Evolutionary conservation across 768 basidiomycete species (phyloP), one percentile per base, ranked within the genome.

Genomic region (Suillus spraguei): DNA sequence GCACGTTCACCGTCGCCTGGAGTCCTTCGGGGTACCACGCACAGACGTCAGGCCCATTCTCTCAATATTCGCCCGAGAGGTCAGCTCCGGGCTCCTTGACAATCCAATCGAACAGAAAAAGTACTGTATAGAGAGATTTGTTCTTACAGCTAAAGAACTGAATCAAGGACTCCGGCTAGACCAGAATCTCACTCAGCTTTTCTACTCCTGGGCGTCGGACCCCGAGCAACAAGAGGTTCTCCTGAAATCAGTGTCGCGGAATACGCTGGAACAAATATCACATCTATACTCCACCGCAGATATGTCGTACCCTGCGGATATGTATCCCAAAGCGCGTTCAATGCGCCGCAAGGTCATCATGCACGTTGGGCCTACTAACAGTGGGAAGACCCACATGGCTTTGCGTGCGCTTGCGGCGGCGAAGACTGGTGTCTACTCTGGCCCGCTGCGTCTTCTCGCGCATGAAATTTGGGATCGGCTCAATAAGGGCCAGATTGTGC

Each of bases 321-420:
- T 77, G 13, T 87, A 72, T 68, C 70, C 78, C 0, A 20, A 60
- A 10, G 87, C 94, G 0, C 87, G 97, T 11, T 69, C 74, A 13
- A 77, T 88, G 66, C 82, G 81, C 20, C 84, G 96, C 22, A 92
- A 89, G 68, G 80, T 99, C 68, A 90, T 96, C 73, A 89, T 99
- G 82, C 97, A 99, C 69, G 94, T 99, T 46, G 97, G 97, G 0
- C 97, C 97, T 0, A 99, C 97, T 28, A 99, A 99, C 75, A 94
- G 92, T 65, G 97, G 97, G 36, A 99, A 99, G 79, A 99, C 97
- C 0, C 89, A 99, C 71, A 88, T 91, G 70, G 97, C 97, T 0
- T 79, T 99, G 10, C 88, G 93, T 50, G 94, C 95, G 0, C 83
- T 99, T 2, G 92, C 94, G 0, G 85, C 87, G 5, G 87, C 95